Evolutionary conservation across 768 basidiomycete species (phyloP).

Genomic region (Agaricus bisporus): DNA sequence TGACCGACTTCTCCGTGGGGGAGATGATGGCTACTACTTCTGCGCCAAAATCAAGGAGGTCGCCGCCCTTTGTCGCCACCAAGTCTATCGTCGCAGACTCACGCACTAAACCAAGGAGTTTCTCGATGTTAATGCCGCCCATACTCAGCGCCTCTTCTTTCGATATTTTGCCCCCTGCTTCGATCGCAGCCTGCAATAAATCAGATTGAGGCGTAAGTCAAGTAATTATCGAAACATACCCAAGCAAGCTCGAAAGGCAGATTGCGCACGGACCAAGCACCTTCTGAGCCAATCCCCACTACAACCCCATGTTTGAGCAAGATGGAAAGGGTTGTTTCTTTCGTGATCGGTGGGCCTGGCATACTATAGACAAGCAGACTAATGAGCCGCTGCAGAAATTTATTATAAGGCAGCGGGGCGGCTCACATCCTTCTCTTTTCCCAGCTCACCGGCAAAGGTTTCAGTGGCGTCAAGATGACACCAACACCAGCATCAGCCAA

Average conservation of each 20-base stretch:
- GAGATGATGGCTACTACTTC: slow-evolving; percentile 53
- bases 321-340: slow-evolving; percentile 44
- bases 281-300: slow-evolving; percentile 58
- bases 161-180: slow-evolving; percentile 32
- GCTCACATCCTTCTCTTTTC: slow-evolving; percentile 60
- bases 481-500: slow-evolving; percentile 46
- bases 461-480: slow-evolving; percentile 43
- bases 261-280: slow-evolving; percentile 70
- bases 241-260: slow-evolving; percentile 78
- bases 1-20: slow-evolving; percentile 31
- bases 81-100: slow-evolving; percentile 39
- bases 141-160: slow-evolving; percentile 39
- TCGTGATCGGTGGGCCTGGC: slow-evolving; percentile 70
- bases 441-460: slow-evolving; percentile 73
- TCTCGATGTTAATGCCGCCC: slow-evolving; percentile 41
- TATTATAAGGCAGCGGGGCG: not conserved
- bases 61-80: slow-evolving; percentile 51
- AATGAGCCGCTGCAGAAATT: not conserved
- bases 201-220: not conserved
- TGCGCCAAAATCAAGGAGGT: slow-evolving; percentile 38
- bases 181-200: slow-evolving; percentile 34
- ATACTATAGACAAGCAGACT: slow-evolving; percentile 24
- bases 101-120: slow-evolving; percentile 28
- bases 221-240: slow-evolving; percentile 37
- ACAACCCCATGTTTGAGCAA: slow-evolving; percentile 67